Conservation (phyloP, 192 early-diverging fungal species). For the Spizellomyces sp. region DNA sequence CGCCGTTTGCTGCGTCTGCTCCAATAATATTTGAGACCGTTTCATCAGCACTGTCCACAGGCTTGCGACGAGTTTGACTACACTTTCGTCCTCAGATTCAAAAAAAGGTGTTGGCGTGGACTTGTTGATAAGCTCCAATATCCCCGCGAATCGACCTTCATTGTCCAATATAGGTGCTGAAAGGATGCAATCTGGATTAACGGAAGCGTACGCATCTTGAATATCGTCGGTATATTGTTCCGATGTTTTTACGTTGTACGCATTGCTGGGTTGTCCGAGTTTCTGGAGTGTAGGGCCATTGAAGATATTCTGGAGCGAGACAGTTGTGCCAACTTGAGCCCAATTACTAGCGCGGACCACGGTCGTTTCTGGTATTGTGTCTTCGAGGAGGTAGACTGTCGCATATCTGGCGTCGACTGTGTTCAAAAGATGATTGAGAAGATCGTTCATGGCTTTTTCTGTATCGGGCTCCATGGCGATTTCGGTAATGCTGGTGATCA, state of each 20-base stretch:
- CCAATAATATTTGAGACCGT: neutral
- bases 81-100: constrained; percentile 53
- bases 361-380: constrained; percentile 24
- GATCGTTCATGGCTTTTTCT: constrained; percentile 15
- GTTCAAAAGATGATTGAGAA: constrained; percentile 31
- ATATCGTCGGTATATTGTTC: constrained; percentile 43
- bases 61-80: constrained; percentile 39
- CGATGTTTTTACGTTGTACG: constrained; percentile 51
- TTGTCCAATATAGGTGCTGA: constrained; percentile 38
- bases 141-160: constrained; percentile 32
- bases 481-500: constrained; percentile 30
- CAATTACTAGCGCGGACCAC: constrained; percentile 35
- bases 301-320: neutral
- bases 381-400: constrained; percentile 38
- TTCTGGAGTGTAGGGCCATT: neutral
- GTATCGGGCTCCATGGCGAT: constrained; percentile 29
- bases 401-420: constrained; percentile 32
- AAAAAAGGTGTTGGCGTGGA: constrained; percentile 42
- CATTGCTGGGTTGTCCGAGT: neutral
- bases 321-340: neutral
- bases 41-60: constrained; percentile 43
- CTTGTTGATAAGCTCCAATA: constrained; percentile 57
- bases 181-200: constrained; percentile 50
- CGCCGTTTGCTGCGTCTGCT: constrained; percentile 37
- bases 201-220: constrained; percentile 31